Evolutionary conservation across 129 eudicot species (phyloP), one percentile per base, ranked within the genome.

Genomic region (Chrysanthemum makinoi): DNA sequence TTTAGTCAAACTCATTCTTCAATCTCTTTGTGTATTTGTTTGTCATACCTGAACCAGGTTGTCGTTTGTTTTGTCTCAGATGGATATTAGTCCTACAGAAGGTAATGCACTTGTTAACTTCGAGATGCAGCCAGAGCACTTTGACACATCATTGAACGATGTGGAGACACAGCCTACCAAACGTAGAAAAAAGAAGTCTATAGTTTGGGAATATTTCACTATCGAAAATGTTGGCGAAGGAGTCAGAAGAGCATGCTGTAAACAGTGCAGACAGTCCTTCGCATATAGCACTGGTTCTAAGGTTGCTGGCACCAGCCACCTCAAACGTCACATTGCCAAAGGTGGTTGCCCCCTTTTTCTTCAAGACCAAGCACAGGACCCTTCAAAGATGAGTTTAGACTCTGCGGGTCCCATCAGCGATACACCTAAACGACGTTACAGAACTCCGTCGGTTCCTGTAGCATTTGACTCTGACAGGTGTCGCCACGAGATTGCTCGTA

Each of bases 261-360:
- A 89, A 54, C 84, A 81, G 43, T 94, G 98, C 83, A 86, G 81
- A 16, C 95, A 94, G 57, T 89, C 96, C 5, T 94, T 89, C 78
- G 95, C 98, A 16, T 94, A 94, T 81, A 87, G 96, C 61, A 94
- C 88, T 0, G 98, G 97, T 16, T 70, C 86, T 3, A 94, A 94
- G 75, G 98, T 89, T 33, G 95, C 97, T 3, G 98, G 98, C 46
- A 94, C 98, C n/a, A 94, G 98, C 54, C 98, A 94, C 78, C 93
- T 94, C 69, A 94, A 89, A 65, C 95, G 98, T 56, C 98, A 94
- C 75, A 94, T 94, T 10, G 97, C 92, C 19, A 93, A 87, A 72
- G 98, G 98, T 6, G 80, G 95, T 12, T 93, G 98, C 76, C 92
- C 92, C 0, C 85, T 85, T 2, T 79, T 84, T 30, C 86, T 87